These are phyloP conservation scores for Cladophialophora immunda DNA, from an alignment of 2,329 filamentous ascomycete species.

Conservation along the genomic window DNA sequence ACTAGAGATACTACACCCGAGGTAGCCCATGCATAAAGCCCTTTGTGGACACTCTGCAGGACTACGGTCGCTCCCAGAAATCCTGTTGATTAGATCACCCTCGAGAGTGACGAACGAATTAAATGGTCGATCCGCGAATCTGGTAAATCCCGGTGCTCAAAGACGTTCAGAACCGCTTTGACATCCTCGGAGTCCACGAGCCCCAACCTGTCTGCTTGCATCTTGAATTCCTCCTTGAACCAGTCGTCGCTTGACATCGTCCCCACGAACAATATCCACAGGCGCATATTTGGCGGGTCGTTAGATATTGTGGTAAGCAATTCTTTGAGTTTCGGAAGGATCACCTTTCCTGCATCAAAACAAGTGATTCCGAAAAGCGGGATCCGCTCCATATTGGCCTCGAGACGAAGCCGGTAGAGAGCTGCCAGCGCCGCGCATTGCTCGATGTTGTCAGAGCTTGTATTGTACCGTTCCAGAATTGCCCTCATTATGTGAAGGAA, in stretches of 20 bases:
- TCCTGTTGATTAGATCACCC: background rate
- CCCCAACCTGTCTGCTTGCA: background rate
- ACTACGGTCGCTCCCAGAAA: background rate
- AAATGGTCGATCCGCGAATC: background rate
- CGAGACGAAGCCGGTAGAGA: conserved; percentile 20
- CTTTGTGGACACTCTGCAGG: background rate
- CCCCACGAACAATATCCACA: conserved; percentile 20
- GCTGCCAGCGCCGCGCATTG: conserved; percentile 19
- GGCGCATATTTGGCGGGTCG: conserved; percentile 5
- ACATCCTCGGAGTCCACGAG: background rate
- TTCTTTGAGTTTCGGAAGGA: conserved; percentile 12
- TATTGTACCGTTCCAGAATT: conserved; percentile 16
- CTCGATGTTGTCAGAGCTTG: conserved; percentile 13
- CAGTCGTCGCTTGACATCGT: conserved; percentile 16
- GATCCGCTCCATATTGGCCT: conserved; percentile 21
- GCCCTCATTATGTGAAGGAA: conserved; percentile 19
- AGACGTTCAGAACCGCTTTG: background rate
- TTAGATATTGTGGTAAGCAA: background rate
- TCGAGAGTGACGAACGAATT: background rate
- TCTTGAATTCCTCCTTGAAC: conserved; percentile 23
- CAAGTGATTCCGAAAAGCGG: conserved; percentile 6
- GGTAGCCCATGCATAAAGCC: background rate
- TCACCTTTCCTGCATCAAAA: conserved; percentile 18
- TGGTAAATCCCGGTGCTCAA: conserved; percentile 4
- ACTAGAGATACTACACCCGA: background rate